These are phyloP conservation scores for Penicillium psychrosexuale DNA, from an alignment of 2,329 filamentous ascomycete species.

Conservation along the genomic window DNA sequence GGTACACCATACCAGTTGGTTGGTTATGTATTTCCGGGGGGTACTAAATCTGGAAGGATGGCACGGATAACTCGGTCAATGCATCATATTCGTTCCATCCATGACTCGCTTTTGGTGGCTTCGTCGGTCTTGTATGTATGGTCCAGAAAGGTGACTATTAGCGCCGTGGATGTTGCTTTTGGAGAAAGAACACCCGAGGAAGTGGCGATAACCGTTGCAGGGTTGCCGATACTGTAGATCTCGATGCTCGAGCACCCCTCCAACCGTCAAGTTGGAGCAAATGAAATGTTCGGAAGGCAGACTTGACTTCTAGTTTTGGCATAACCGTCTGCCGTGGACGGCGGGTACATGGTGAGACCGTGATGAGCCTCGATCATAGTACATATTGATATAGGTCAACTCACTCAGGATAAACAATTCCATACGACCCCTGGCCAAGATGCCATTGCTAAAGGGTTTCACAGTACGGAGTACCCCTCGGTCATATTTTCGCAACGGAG, in stretches of 20 bases:
- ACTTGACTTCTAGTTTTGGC: background rate
- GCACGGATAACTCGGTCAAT: background rate
- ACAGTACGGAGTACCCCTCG: background rate
- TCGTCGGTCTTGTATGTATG: background rate
- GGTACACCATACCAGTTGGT: background rate
- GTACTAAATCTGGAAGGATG: background rate
- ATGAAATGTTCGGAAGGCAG: background rate
- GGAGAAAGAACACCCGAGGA: background rate
- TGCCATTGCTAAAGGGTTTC: background rate
- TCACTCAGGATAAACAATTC: slow-evolving; percentile 2
- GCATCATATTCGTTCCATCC: background rate
- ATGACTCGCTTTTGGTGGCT: background rate
- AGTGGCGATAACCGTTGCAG: background rate
- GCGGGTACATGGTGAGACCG: background rate
- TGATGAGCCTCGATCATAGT: background rate
- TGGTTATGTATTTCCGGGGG: background rate
- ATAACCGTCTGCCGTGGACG: background rate
- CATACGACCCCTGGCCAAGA: slow-evolving; percentile 6
- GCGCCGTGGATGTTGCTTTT: background rate
- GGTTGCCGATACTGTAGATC: background rate
- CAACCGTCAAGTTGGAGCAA: background rate
- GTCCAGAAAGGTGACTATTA: background rate
- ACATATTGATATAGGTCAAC: background rate
- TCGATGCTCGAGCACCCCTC: background rate
- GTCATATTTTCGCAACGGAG: background rate